phyloP scores from a whole-genome alignment of 2,329 filamentous ascomycete species.

The Spiromastix sp. region DNA sequence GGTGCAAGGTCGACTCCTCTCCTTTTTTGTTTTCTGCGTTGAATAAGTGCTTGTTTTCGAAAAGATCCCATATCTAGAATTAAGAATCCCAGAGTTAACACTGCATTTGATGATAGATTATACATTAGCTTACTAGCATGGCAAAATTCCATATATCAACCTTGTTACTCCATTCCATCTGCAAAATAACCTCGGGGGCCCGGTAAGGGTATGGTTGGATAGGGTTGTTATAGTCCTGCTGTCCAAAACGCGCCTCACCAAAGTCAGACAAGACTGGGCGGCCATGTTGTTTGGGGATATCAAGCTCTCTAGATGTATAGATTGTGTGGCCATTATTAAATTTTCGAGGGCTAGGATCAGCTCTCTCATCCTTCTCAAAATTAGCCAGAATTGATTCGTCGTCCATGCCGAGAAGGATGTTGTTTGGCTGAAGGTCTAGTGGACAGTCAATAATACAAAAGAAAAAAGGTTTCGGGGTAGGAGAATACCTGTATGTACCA shows the following conservation, averaged over 20 bases:
- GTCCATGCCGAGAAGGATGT: constrained; percentile 18
- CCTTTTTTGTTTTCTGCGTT: constrained; percentile 7
- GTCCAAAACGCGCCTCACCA: constrained; percentile 15
- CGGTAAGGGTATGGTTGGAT: constrained; percentile 17
- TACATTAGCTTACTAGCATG: constrained; percentile 11
- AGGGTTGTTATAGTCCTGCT: constrained; percentile 5
- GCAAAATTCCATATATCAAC: constrained; percentile 21
- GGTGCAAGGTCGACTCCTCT: constrained; percentile 12
- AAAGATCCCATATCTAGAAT: constrained; percentile 16
- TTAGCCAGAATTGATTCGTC: constrained; percentile 17
- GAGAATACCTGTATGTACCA: constrained; percentile 18
- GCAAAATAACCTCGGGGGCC: constrained; percentile 17
- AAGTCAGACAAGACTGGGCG: constrained; percentile 21
- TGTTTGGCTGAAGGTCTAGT: constrained; percentile 20
- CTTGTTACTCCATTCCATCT: constrained; percentile 16
- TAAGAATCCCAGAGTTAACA: neutral
- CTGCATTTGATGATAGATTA: neutral
- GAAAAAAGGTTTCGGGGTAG: neutral
- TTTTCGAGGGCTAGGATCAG: constrained; percentile 16
- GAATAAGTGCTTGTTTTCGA: constrained; percentile 15
- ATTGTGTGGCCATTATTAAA: constrained; percentile 14
- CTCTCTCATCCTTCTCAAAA: constrained; percentile 16
- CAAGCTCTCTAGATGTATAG: constrained; percentile 17
- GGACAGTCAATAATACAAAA: neutral
- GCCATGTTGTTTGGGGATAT: constrained; percentile 14